Conservation (phyloP, 2,329 filamentous ascomycete species). For the Cladorrhinum sp. region DNA sequence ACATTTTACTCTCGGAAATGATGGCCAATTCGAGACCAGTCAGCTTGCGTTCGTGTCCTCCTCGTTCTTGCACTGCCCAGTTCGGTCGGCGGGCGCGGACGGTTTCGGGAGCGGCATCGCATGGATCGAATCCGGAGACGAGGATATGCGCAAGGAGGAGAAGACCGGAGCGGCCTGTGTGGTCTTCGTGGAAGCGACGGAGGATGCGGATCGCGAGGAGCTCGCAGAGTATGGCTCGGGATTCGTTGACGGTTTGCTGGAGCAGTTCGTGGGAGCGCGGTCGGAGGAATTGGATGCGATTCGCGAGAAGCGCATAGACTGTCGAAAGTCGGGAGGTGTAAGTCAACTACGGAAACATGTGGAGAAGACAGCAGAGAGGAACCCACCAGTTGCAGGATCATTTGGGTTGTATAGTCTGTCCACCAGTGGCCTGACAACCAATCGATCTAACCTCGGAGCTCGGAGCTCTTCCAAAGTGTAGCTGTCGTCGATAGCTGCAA, state of each 20-base stretch:
- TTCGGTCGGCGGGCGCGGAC: conserved; percentile 45
- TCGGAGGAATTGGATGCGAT: conserved; percentile 65
- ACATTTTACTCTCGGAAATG: conserved; percentile 65
- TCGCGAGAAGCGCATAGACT: conserved; percentile 71
- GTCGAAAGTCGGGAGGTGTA: neutral
- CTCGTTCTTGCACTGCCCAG: conserved; percentile 39
- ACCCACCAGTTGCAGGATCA: conserved; percentile 60
- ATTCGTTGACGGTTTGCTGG: conserved; percentile 67
- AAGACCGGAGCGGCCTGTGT: conserved; percentile 59
- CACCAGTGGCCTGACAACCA: conserved; percentile 66
- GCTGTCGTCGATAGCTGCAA: conserved; percentile 36
- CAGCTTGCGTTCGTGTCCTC: conserved; percentile 51
- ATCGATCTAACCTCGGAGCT: conserved; percentile 63
- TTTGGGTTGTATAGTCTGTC: conserved; percentile 63
- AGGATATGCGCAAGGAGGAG: conserved; percentile 65
- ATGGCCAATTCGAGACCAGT: conserved; percentile 71
- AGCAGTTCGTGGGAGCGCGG: conserved; percentile 60
- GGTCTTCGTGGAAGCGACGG: conserved; percentile 65
- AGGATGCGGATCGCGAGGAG: conserved; percentile 64
- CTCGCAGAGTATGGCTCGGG: conserved; percentile 66
- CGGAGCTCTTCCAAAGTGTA: conserved; percentile 59
- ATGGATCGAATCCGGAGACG: conserved; percentile 68
- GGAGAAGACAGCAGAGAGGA: neutral
- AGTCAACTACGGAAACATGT: neutral
- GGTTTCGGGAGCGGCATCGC: conserved; percentile 63